Evolutionary conservation across 768 basidiomycete genomes (phyloP), one percentile per base, ranked within the genome.

Genomic region (Rhodocollybia butyracea): DNA sequence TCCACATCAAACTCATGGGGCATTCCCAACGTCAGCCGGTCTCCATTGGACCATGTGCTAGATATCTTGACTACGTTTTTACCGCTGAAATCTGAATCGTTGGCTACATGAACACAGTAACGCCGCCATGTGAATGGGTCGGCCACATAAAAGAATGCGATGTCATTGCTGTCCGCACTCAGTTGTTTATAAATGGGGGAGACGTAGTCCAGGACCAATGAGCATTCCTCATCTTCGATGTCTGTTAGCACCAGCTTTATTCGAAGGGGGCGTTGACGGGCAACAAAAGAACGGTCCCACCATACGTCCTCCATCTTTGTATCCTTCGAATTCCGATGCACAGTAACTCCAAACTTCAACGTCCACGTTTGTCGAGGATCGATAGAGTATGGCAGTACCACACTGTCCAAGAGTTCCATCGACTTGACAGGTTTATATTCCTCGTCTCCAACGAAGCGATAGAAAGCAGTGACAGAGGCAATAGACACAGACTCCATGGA

Each of bases 121-220:
- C 74, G 66, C 1, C 63, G 59, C 38, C 67, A 59, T 1, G 58
- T 43, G n/a, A 61, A 58, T 10, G 63, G 61, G 34, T 76, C 67
- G 56, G 74, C 74, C 38, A 73, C 66, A 46, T 66, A 72, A 59
- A 74, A 72, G 56, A 67, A 71, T 1, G 56, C 71, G 6, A 73
- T 30, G 43, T 72, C 68, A n/a, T 41, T 51, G 1, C 68, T 66
- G 12, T 62, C 60, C 48, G 68, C 66, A 8, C 65, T 63, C 30
- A 68, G 59, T 1, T 70, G 71, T 12, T 61, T 65, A 58, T 65
- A 71, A 2, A n/a, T 19, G 22, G 41, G 53, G 34, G 12, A 46
- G 11, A 76, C 67, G 52, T 76, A 66, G 56, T 76, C 74, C 29
- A 72, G 56, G 11, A 76, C 70, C 11, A 76, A 60, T 6, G 70